Conservation (phyloP, 306 rosid genomes). For the Alnus glutinosa region DNA sequence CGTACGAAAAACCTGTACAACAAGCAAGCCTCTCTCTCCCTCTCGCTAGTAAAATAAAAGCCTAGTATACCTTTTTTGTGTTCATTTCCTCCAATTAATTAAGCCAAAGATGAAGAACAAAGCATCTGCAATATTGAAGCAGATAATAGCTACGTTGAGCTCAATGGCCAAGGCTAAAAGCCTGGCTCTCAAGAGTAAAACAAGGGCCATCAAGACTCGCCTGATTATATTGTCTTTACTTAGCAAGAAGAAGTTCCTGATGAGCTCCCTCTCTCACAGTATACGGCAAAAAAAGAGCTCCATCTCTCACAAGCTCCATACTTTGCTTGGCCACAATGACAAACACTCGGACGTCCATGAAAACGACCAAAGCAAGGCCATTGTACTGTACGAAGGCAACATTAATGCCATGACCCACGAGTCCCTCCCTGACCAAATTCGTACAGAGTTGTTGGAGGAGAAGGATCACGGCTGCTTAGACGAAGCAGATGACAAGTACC, state of each 20-base stretch:
- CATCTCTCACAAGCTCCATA: constrained; percentile 45
- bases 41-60: too few species aligned
- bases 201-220: constrained; percentile 46
- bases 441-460: constrained; percentile 9
- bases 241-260: constrained; percentile 39
- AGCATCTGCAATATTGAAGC: constrained; percentile 34
- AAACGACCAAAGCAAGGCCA: constrained; percentile 21
- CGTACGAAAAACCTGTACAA: neutral
- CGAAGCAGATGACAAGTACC: constrained; percentile 22
- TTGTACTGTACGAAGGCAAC: neutral
- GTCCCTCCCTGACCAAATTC: constrained; percentile 33
- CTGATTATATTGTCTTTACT: constrained; percentile 50
- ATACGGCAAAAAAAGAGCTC: constrained; percentile 25
- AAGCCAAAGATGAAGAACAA: constrained; percentile 41
- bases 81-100: neutral
- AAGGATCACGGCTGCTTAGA: constrained; percentile 4
- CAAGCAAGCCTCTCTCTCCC: neutral
- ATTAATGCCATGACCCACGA: constrained; percentile 13
- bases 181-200: constrained; percentile 44
- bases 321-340: constrained; percentile 28
- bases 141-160: constrained; percentile 28
- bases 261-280: constrained; percentile 44
- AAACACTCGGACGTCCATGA: constrained; percentile 10
- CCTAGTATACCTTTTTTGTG: neutral
- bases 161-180: constrained; percentile 46